phyloP scores from a whole-genome alignment of 805 yeast genomes.

The Myxozyma melibiosi region DNA sequence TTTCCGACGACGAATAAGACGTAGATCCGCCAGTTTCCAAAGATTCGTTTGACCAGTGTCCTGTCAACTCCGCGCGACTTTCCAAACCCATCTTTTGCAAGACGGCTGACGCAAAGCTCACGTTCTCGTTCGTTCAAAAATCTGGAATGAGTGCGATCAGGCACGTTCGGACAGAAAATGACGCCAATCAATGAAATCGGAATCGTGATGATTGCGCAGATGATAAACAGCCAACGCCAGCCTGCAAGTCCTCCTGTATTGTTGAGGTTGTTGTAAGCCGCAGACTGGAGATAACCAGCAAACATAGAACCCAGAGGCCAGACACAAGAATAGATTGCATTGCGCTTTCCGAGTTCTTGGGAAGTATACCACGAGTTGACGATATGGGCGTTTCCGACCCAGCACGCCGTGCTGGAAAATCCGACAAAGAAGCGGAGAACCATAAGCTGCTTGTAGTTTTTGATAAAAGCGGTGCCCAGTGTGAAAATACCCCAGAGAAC shows the following conservation, averaged over 20 bases:
- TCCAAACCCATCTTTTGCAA: slow-evolving; percentile 35
- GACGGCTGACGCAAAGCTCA: slow-evolving; percentile 51
- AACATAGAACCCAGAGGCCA: slow-evolving; percentile 64
- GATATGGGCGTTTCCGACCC: slow-evolving; percentile 48
- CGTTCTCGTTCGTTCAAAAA: slow-evolving; percentile 60
- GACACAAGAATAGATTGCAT: slow-evolving; percentile 61
- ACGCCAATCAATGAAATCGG: slow-evolving; percentile 59
- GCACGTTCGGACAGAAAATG: slow-evolving; percentile 67
- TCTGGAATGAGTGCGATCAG: slow-evolving; percentile 54
- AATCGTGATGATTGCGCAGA: slow-evolving; percentile 62
- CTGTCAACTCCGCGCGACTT: slow-evolving; percentile 22
- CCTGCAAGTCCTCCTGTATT: slow-evolving; percentile 54
- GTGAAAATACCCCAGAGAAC: slow-evolving; percentile 46
- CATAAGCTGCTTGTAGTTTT: slow-evolving; percentile 39
- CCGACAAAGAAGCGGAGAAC: slow-evolving; percentile 48
- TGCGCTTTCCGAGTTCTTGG: slow-evolving; percentile 61
- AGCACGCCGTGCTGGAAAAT: slow-evolving; percentile 48
- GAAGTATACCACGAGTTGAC: slow-evolving; percentile 57
- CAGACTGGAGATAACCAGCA: slow-evolving; percentile 52
- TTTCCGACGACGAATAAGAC: slow-evolving; percentile 23
- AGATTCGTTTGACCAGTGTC: slow-evolving; percentile 21
- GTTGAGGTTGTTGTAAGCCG: slow-evolving; percentile 48
- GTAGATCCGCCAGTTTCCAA: slow-evolving; percentile 22
- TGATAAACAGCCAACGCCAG: slow-evolving; percentile 74
- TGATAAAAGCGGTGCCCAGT: slow-evolving; percentile 39